phyloP scores from a whole-genome alignment of 768 basidiomycete genomes.

The Rhizopogon vinicolor region DNA sequence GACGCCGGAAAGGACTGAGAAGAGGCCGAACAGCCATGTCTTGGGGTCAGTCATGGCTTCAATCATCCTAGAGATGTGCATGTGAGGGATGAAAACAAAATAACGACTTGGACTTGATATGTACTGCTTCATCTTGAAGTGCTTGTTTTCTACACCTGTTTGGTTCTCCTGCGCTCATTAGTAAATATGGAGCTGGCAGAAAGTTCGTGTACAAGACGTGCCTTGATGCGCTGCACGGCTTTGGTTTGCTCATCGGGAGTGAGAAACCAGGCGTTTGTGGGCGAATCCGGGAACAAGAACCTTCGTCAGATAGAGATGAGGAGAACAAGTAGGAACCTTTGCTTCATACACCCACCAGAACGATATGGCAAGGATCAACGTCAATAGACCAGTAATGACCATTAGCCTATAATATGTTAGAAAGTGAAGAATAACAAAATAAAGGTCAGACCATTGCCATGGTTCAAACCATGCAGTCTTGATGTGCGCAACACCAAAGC shows the following conservation, averaged over 20 bases:
- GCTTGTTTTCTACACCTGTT: conserved; percentile 40
- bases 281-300: no score
- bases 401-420: conserved; percentile 40
- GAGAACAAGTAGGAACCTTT: background rate
- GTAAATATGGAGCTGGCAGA: background rate
- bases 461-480: conserved; percentile 47
- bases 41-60: conserved; percentile 60
- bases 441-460: conserved; percentile 53
- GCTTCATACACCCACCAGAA: conserved; percentile 42
- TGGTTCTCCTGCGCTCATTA: conserved; percentile 36
- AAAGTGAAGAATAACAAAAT: background rate
- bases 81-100: background rate
- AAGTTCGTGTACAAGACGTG: no score
- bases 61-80: conserved; percentile 39
- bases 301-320: no score
- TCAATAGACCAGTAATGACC: conserved; percentile 57
- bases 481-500: conserved; percentile 58
- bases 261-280: no score
- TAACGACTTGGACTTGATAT: conserved; percentile 16
- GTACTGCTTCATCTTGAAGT: conserved; percentile 68
- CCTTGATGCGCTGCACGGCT: no score
- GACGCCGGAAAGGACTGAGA: conserved; percentile 50
- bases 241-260: no score
- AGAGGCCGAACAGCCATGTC: conserved; percentile 65
- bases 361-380: conserved; percentile 40